These are phyloP conservation scores for Yamagishiella unicocca DNA, from an alignment of 139 green algal species.

Conservation along the genomic window DNA sequence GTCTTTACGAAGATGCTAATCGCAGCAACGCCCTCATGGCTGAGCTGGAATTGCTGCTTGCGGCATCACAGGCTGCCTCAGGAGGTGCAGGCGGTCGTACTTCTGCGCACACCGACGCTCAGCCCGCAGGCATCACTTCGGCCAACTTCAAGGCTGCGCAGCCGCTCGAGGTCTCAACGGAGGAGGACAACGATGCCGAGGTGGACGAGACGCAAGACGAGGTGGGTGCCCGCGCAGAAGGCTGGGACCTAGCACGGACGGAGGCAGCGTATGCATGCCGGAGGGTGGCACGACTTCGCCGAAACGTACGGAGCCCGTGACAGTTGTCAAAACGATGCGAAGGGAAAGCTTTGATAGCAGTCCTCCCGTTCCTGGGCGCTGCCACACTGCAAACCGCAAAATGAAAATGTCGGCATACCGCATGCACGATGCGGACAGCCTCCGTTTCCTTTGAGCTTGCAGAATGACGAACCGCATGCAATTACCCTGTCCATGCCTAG, in stretches of 20 bases:
- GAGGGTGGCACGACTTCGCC: too few relatives aligned
- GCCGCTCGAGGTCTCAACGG: not conserved
- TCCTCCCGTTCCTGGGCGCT: too few relatives aligned
- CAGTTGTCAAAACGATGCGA: too few relatives aligned
- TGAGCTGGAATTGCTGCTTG: not conserved
- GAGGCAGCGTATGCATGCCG: too few relatives aligned
- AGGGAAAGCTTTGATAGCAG: not conserved
- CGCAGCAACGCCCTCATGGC: not conserved
- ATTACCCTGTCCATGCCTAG: too few relatives aligned
- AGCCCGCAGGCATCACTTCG: not conserved
- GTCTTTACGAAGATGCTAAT: not conserved
- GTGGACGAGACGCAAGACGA: not conserved
- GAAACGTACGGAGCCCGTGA: too few relatives aligned
- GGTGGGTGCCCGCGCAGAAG: not conserved
- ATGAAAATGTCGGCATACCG: too few relatives aligned
- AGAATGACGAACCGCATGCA: too few relatives aligned
- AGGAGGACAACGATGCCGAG: not conserved
- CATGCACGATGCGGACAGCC: too few relatives aligned
- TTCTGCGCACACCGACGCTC: not conserved
- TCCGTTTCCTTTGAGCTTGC: not conserved
- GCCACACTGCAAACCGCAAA: too few relatives aligned
- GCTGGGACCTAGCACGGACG: too few relatives aligned
- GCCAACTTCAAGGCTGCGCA: conserved; percentile 5
- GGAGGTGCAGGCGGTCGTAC: not conserved
- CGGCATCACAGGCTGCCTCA: not conserved